phyloP scores from a whole-genome alignment of 1,139 yeast genomes.

The Yamadazyma blattariae region DNA sequence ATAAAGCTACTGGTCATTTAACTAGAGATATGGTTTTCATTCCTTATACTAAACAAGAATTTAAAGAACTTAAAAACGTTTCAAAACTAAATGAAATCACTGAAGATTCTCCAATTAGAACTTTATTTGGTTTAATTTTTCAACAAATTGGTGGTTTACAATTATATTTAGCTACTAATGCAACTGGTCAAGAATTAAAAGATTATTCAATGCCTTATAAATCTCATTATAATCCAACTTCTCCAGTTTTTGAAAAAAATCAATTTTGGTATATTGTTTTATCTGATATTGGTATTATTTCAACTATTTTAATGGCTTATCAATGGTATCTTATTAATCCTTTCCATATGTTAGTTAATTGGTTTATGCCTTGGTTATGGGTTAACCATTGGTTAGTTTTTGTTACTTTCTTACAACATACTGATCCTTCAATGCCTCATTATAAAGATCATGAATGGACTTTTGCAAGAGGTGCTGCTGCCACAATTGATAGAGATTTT shows the following conservation, averaged over 20 bases:
- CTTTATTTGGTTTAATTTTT: constrained; percentile 51
- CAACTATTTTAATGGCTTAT: constrained; percentile 54
- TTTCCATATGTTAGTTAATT: constrained; percentile 63
- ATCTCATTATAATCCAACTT: constrained; percentile 67
- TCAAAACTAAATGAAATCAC: constrained; percentile 53
- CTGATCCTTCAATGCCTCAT: constrained; percentile 79
- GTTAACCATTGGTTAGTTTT: constrained; percentile 90
- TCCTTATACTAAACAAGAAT: constrained; percentile 63
- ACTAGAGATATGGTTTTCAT: constrained; percentile 81
- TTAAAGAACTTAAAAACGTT: constrained; percentile 36
- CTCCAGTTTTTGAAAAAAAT: constrained; percentile 69
- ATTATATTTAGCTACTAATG: constrained; percentile 63
- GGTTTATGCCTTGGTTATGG: constrained; percentile 75
- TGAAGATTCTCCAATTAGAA: constrained; percentile 72
- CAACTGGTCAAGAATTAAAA: constrained; percentile 70
- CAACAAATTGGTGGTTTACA: constrained; percentile 83
- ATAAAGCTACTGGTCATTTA: constrained; percentile 83
- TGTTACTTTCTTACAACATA: constrained; percentile 81
- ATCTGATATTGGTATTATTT: constrained; percentile 68
- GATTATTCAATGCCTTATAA: constrained; percentile 44
- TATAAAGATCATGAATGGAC: constrained; percentile 75
- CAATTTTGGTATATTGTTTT: constrained; percentile 69
- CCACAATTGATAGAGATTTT: constrained; percentile 81
- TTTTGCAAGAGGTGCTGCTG: constrained; percentile 86
- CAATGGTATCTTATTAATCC: constrained; percentile 67